Base-by-base conservation (phyloP, 2,329 filamentous ascomycete species). In the Botrytis sinoallii region DNA sequence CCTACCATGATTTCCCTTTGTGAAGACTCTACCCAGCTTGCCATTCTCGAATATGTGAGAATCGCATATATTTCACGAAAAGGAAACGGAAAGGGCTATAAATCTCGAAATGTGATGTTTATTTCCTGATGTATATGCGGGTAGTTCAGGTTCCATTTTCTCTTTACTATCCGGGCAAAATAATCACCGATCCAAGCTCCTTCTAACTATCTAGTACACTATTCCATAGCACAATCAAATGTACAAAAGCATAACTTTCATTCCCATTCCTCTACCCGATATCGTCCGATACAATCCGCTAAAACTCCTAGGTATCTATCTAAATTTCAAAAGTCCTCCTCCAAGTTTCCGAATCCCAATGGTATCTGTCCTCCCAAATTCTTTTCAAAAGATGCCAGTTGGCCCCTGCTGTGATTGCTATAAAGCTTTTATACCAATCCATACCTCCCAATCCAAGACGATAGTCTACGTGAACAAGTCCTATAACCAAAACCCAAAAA, bases 261-360 rank as follows among this genome's bases (percentile, higher is more conserved):
- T 55, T 42, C 46, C 65, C 35, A 22, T 42, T 18, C 35, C 16
- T 55, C n/a, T 55, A 57, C 42, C 65, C 65, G 10, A 2, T 63
- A 18, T n/a, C n/a, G 14, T 18, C 22, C 35, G 55, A 67, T 10
- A 35, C 46, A 25, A 55, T 38, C 35, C 65, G 65, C 29, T 14
- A 40, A 40, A 57, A 68, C 38, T 48, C 48, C 65, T 57, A 68
- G 65, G 65, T 68, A 68, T 68, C 65, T 68, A 55, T 68, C 35
- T 68, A 68, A 68, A 57, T 55, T 55, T 55, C n/a, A 68, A 68
- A 57, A 40, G 38, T 55, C 38, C 10, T 29, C 25, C n/a, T 42
- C 35, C 65, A 57, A 57, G 52, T 57, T 55, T 25, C 52, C 35
- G 20, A 68, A 14, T 68, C 65, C 65, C 48, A 55, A 40, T 55